Conservation (phyloP, 1,139 yeast species). For the Hansenula sp. region DNA sequence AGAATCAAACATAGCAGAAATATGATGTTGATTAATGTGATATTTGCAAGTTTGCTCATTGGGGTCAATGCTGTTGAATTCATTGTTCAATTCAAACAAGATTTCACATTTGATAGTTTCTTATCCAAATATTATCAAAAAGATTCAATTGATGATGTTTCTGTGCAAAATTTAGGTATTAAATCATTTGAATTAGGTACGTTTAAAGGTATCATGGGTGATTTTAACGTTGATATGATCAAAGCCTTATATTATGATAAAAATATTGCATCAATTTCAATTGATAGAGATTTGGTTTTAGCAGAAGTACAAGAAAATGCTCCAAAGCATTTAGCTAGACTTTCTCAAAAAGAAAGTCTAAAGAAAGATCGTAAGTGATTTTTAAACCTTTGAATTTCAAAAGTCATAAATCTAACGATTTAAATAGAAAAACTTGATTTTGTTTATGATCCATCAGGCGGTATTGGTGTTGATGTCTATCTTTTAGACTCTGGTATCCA, state of each 20-base stretch:
- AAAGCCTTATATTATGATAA: conserved; percentile 20
- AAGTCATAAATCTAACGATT: too few species aligned
- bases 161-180: conserved; percentile 11
- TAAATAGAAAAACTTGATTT: conserved; percentile 13
- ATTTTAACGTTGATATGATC: conserved; percentile 18
- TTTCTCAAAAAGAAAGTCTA: conserved; percentile 34
- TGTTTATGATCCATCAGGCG: conserved; percentile 26
- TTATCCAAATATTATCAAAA: conserved; percentile 13
- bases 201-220: conserved; percentile 25
- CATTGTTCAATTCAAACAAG: conserved; percentile 19
- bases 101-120: conserved; percentile 13
- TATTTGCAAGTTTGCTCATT: not conserved
- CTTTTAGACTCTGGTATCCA: conserved; percentile 39
- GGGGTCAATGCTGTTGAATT: conserved; percentile 11
- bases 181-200: conserved; percentile 21
- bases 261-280: conserved; percentile 23
- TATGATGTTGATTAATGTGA: not conserved
- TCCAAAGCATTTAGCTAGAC: conserved; percentile 44
- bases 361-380: conserved; percentile 8
- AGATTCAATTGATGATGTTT: conserved; percentile 3
- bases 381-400: too few species aligned
- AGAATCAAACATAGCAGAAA: too few species aligned
- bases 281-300: conserved; percentile 23
- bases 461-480: conserved; percentile 41
- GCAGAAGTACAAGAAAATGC: conserved; percentile 35